Conservation (phyloP, 208 protist genomes). For the Wallacemonas sp. region DNA sequence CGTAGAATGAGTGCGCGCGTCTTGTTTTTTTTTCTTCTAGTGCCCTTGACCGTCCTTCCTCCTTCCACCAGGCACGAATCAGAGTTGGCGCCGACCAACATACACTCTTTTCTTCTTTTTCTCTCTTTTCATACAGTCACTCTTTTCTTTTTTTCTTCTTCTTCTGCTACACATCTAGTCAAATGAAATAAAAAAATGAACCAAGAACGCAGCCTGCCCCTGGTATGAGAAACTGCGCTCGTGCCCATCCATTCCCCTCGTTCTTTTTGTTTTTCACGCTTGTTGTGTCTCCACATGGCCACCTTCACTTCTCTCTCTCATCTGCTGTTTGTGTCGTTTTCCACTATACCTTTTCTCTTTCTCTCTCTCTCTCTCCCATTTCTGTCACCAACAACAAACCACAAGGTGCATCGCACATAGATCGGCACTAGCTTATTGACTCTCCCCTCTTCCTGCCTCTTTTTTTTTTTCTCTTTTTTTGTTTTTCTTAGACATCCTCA, state of each 20-base stretch:
- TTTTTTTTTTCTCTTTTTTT: constrained; percentile 17
- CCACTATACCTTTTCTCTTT: constrained; percentile 19
- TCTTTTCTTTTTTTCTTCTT: constrained; percentile 23
- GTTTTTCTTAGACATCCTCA: too few species aligned
- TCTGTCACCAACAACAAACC: neutral
- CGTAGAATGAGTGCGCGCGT: neutral
- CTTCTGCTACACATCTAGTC: neutral
- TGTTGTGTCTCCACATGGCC: too few species aligned
- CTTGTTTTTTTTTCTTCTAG: neutral
- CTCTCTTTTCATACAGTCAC: neutral
- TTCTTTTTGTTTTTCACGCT: too few species aligned
- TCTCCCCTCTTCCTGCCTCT: constrained; percentile 13
- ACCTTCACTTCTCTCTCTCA: neutral
- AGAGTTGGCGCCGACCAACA: neutral
- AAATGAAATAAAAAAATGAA: neutral
- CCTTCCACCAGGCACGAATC: too few species aligned
- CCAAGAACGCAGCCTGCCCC: neutral
- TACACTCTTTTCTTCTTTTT: neutral
- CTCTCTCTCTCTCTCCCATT: too few species aligned
- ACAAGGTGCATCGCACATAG: too few species aligned
- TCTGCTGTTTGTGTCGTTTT: constrained; percentile 8
- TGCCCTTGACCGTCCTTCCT: too few species aligned
- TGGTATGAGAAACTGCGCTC: too few species aligned
- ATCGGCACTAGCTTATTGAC: neutral
- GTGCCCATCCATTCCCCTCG: too few species aligned